These are phyloP conservation scores for Skeletonema grethae DNA, from an alignment of 108 stramenopile species.

Conservation along the genomic window DNA sequence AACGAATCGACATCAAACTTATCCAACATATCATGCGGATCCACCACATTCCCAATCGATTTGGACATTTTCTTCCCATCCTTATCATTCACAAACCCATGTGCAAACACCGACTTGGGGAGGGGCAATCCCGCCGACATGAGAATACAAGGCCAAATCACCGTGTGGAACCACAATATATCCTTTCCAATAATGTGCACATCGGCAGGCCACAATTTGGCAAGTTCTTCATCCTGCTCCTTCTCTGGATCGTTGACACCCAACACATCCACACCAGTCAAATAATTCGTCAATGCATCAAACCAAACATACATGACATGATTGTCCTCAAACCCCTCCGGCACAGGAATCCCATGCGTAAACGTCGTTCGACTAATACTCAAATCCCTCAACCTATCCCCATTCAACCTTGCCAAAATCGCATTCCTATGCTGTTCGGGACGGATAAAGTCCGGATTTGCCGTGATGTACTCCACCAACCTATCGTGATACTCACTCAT, in stretches of 20 bases:
- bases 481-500: slow-evolving; percentile 91
- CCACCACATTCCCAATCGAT: slow-evolving; percentile 96
- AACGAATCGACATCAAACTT: slow-evolving; percentile 92
- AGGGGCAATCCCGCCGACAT: slow-evolving; percentile 93
- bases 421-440: slow-evolving; percentile 88
- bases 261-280: slow-evolving; percentile 90
- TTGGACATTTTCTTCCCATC: slow-evolving; percentile 99
- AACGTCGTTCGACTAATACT: slow-evolving; percentile 96
- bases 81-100: slow-evolving; percentile 96
- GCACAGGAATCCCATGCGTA: slow-evolving; percentile 95
- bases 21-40: slow-evolving; percentile 94
- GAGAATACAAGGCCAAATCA: slow-evolving; percentile 99
- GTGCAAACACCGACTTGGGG: slow-evolving; percentile 94
- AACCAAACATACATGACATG: slow-evolving; percentile 99
- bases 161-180: slow-evolving; percentile 98
- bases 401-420: slow-evolving; percentile 82
- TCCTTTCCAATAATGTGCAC: slow-evolving; percentile 99
- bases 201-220: slow-evolving; percentile 93
- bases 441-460: slow-evolving; percentile 90
- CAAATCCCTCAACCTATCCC: slow-evolving; percentile 88
- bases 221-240: slow-evolving; percentile 49
- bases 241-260: slow-evolving; percentile 52
- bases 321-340: slow-evolving; percentile 87
- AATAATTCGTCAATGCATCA: slow-evolving; percentile 97
- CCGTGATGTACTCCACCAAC: slow-evolving; percentile 83